Base-by-base conservation (phyloP, 768 basidiomycete species). In the Gloeopeniophorella convolvens region DNA sequence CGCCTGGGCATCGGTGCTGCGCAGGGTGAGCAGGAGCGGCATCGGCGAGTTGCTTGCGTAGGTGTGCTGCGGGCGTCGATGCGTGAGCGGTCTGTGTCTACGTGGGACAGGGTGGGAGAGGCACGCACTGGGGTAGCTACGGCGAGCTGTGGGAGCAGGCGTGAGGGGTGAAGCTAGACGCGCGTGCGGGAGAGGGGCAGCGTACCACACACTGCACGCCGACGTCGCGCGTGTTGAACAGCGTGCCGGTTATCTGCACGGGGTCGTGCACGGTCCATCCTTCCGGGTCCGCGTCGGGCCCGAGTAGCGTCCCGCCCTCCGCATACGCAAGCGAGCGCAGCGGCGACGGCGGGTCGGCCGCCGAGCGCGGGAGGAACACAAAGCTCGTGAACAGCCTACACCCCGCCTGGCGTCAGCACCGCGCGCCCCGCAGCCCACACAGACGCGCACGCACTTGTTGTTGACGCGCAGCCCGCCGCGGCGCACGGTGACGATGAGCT, bases 41-140 rank as follows among this genome's bases (percentile, higher is more conserved):
- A 82, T 69, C 0, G 73, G 70, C 7, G 75, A 73, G 6, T 76
- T 77, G n/a, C 73, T 60, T 11, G 77, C 70, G 60, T 72, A 80
- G 4, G 66, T 70, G 11, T 78, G 65, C 79, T 81, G 32, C 20
- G 12, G 2, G 20, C 21, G 21, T n/a, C 11, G 24, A 8, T n/a
- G 23, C 16, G 32, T 30, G 32, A 36, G 7, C 9, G 21, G 23
- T n/a, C 6, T 51, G 23, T 27, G 34, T 21, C 28, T 26, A 27
- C 31, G 18, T 5, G 13, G 18, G 7, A 40, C 28, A 28, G 36
- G 32, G 6, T 3, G 24, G 10, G n/a, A 12, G 23, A 15, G 13
- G 13, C 7, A 54, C 67, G 58, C 60, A 74, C 73, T 11, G 79
- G 78, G 32, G 63, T 73, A 15, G 76, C 76, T 26, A 80, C 60